Evolutionary conservation across 257 asterid species (phyloP).

Genomic region (Salvia splendens): DNA sequence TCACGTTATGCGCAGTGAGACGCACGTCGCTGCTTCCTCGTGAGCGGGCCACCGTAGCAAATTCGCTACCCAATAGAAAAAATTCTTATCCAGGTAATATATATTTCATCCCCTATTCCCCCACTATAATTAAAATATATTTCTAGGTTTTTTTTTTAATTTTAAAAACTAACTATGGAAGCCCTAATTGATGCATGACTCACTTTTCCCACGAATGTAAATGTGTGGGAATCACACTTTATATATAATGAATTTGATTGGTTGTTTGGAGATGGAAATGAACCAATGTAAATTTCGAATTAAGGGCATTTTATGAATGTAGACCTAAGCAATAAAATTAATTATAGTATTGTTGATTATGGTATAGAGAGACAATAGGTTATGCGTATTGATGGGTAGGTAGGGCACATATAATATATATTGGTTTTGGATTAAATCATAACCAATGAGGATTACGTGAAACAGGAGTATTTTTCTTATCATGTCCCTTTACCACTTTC

Average conservation of each 20-base stretch:
- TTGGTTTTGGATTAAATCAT: slow-evolving; percentile 35
- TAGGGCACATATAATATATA: slow-evolving; percentile 36
- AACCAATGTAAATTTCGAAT: slow-evolving; percentile 27
- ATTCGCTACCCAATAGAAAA: too few species aligned
- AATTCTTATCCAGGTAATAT: too few species aligned
- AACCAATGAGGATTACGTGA: slow-evolving; percentile 43
- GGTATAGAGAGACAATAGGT: slow-evolving; percentile 35
- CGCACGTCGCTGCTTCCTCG: too few species aligned
- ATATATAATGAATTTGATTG: slow-evolving; percentile 32
- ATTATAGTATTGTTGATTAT: slow-evolving; percentile 28
- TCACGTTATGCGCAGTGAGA: too few species aligned
- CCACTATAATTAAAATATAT: too few species aligned
- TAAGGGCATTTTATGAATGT: background rate
- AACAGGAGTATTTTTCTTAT: slow-evolving; percentile 43
- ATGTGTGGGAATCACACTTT: background rate
- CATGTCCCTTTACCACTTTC: slow-evolving; percentile 50
- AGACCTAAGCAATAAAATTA: slow-evolving; percentile 39
- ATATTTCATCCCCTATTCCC: too few species aligned
- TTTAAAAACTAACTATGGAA: too few species aligned
- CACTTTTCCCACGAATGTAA: background rate
- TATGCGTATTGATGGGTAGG: slow-evolving; percentile 37
- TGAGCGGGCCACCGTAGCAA: too few species aligned
- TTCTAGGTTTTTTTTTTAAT: too few species aligned
- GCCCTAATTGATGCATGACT: background rate
- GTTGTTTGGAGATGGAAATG: slow-evolving; percentile 33